These are phyloP conservation scores for Striga hermonthica DNA, from an alignment of 305 asterid species.

Conservation along the genomic window DNA sequence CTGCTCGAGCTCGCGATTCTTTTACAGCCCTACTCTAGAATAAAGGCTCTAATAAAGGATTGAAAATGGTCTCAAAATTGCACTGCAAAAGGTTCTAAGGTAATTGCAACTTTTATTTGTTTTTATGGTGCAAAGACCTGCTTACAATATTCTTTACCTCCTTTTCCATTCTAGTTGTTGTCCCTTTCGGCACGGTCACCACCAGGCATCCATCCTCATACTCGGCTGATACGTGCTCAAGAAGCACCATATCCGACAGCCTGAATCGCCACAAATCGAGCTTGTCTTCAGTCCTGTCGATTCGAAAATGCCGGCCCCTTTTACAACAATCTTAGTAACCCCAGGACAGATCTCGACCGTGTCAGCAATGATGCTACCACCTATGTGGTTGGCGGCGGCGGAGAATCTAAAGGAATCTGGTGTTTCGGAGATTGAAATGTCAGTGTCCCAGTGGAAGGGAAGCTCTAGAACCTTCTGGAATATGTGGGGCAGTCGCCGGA, in stretches of 20 bases:
- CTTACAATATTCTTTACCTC: slow-evolving; percentile 38
- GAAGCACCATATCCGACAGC: slow-evolving; percentile 46
- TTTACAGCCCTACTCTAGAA: too few species aligned
- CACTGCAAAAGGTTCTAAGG: too few species aligned
- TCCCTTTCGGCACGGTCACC: slow-evolving; percentile 65
- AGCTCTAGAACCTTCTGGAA: slow-evolving; percentile 66
- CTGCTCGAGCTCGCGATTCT: too few species aligned
- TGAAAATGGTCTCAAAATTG: too few species aligned
- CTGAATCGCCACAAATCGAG: slow-evolving; percentile 72
- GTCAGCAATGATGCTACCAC: slow-evolving; percentile 49
- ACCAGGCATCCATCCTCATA: slow-evolving; percentile 56
- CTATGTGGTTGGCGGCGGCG: slow-evolving; percentile 44
- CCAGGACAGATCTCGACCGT: slow-evolving; percentile 63
- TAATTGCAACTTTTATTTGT: neutral
- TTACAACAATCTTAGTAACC: slow-evolving; percentile 57
- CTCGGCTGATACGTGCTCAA: slow-evolving; percentile 50
- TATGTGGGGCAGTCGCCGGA: slow-evolving; percentile 64
- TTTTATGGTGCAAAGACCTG: slow-evolving; percentile 56
- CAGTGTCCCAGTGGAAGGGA: slow-evolving; percentile 61
- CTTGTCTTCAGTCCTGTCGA: slow-evolving; percentile 45
- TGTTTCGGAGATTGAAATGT: slow-evolving; percentile 55
- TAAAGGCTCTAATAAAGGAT: too few species aligned
- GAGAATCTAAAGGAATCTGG: slow-evolving; percentile 43
- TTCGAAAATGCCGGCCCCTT: slow-evolving; percentile 37
- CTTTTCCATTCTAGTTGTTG: slow-evolving; percentile 25